phyloP scores from a whole-genome alignment of 257 asterid species.

The Solanum pinnatisectum region DNA sequence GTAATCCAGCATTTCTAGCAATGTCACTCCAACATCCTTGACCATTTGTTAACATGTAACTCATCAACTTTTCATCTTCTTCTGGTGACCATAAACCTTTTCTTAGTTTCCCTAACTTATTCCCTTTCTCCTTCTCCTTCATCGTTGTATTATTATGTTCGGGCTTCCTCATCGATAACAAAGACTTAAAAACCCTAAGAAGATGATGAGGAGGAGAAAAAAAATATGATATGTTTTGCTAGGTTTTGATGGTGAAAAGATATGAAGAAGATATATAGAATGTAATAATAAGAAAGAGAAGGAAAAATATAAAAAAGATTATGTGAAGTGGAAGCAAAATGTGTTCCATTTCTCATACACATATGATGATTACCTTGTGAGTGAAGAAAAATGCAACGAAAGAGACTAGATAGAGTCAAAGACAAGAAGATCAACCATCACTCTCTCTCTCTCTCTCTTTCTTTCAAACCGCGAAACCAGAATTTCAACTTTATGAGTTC shows the following conservation, averaged over 20 bases:
- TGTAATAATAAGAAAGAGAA: constrained; percentile 28
- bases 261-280: constrained; percentile 34
- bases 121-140: constrained; percentile 4
- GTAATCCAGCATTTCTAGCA: constrained; percentile 69
- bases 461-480: not conserved
- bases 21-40: constrained; percentile 93
- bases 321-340: constrained; percentile 98
- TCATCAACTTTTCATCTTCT: constrained; percentile 77
- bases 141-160: not conserved
- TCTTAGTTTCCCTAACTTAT: constrained; percentile 30
- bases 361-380: constrained; percentile 84
- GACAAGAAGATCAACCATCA: constrained; percentile 67
- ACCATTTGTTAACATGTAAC: constrained; percentile 60
- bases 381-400: constrained; percentile 73
- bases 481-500: not conserved
- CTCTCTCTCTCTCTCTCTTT: constrained; percentile 37
- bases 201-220: not conserved
- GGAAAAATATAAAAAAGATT: constrained; percentile 21
- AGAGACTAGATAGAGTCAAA: constrained; percentile 56
- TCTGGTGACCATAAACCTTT: constrained; percentile 92
- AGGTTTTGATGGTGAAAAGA: constrained; percentile 38
- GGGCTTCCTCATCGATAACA: constrained; percentile 37
- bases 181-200: not conserved
- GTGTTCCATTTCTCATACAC: constrained; percentile 43
- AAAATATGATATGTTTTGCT: not conserved